phyloP scores from a whole-genome alignment of 2,329 filamentous ascomycete species.

The Colletotrichum coccodes region DNA sequence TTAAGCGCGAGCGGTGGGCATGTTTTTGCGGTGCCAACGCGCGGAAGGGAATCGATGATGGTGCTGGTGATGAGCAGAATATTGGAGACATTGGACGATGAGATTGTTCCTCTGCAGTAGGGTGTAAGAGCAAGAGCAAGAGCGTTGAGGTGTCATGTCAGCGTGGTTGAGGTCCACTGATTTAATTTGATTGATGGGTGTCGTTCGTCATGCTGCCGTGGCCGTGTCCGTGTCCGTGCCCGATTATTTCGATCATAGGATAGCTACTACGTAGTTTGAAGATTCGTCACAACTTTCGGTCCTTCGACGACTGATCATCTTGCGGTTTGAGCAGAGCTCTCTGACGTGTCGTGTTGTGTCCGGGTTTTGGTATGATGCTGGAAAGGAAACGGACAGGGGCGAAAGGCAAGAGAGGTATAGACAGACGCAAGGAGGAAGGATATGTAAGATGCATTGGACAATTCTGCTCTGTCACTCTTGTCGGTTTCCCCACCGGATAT shows the following conservation, averaged over 20 bases:
- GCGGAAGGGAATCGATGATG: not conserved
- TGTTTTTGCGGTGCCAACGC: constrained; percentile 4
- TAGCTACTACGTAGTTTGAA: constrained; percentile 9
- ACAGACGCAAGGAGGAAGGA: not conserved
- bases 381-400: not conserved
- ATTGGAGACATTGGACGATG: not conserved
- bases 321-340: not conserved
- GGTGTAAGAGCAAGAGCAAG: not conserved
- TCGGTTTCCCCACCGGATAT: not conserved
- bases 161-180: not conserved
- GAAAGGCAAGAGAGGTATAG: not conserved
- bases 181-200: not conserved
- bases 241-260: not conserved
- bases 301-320: not conserved
- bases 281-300: constrained; percentile 1
- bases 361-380: not conserved
- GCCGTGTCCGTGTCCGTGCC: not conserved
- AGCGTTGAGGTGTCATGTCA: not conserved
- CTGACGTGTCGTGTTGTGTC: not conserved
- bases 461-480: not conserved
- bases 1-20: not conserved
- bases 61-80: not conserved
- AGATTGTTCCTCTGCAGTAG: not conserved
- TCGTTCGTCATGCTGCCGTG: constrained; percentile 1
- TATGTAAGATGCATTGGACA: not conserved